Base-by-base conservation (phyloP, 768 basidiomycete genomes). In the Tulasnella calospora region DNA sequence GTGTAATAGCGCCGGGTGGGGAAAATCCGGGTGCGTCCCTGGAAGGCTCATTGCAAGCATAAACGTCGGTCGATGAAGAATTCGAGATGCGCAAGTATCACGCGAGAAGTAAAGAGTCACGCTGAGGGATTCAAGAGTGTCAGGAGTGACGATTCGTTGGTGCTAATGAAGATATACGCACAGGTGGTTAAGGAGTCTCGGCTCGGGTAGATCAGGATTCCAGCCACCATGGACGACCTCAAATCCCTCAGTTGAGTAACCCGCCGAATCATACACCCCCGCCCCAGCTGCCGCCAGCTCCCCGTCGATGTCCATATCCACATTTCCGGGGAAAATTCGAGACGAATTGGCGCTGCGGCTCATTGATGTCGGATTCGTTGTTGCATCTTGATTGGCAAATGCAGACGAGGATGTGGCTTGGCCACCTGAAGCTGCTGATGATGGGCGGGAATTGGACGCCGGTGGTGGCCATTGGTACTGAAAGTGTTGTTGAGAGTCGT, bases 81-180 rank as follows among this genome's bases (percentile, higher is more conserved):
- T 90, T 70, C 93, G 89, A 35, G 94, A 92, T 70, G 93, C 90
- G 82, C 94, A 94, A 61, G 95, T 94, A 83, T 96, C 94, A 81
- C 91, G 92, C 82, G 90, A 89, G 84, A 97, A 98, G 85, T 95
- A 98, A 15, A 92, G 86, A 46, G 95, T 93, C 82, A 97, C 89
- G 80, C 94, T 95, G 81, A 19, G 79, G 72, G 70, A 19, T 61
- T n/a, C 75, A 71, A 75, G 33, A 33, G 19, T 61, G 40, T 51
- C 77, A 46, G 38, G 7, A 44, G 4, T 23, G 47, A n/a, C 36
- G 36, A 57, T 3, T 51, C 15, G 23, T 23, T 10, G 9, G 6
- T 12, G 23, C 55, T 27, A 38, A 23, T 30, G 10, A 15, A 3
- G 55, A 3, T 33, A 74, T n/a, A 86, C 91, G 78, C 81, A 94